Percentiles rank a stretch among this genome's conserved stretches.
These are phyloP conservation scores for Dysphania ambrosioides DNA, from an alignment of 148 eudicot species.

Conservation along the genomic window DNA sequence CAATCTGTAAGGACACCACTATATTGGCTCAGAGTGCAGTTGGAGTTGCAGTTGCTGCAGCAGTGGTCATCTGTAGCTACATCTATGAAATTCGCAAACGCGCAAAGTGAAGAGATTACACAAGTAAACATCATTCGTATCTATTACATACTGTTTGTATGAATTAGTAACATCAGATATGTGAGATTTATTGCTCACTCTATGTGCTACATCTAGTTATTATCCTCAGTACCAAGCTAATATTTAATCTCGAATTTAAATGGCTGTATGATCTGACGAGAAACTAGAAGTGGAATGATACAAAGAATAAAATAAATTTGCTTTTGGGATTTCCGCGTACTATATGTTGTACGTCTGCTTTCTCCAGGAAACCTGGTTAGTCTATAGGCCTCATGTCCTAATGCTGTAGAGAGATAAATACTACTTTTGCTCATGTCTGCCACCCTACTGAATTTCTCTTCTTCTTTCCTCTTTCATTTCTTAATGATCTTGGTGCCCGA, in stretches of 20 bases:
- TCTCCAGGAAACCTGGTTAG: not conserved
- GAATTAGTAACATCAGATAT: slow-evolving; percentile 1
- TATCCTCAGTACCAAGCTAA: slow-evolving; percentile 21
- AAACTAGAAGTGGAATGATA: not conserved
- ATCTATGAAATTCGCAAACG: slow-evolving; percentile 70
- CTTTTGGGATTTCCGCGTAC: not conserved
- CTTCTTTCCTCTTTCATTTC: no score
- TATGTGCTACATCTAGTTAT: slow-evolving; percentile 19
- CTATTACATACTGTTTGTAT: not conserved
- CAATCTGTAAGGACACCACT: slow-evolving; percentile 38
- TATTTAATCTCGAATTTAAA: slow-evolving; percentile 3
- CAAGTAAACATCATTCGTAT: slow-evolving; percentile 13
- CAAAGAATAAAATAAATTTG: slow-evolving; percentile 3
- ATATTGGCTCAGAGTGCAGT: slow-evolving; percentile 68
- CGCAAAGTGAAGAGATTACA: slow-evolving; percentile 32
- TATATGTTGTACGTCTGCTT: not conserved
- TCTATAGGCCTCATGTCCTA: not conserved
- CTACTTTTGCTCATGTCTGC: no score
- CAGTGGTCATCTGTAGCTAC: slow-evolving; percentile 78
- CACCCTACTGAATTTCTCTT: no score
- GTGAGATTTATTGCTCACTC: slow-evolving; percentile 2
- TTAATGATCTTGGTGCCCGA: no score
- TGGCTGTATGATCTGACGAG: slow-evolving; percentile 21
- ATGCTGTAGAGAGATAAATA: no score
- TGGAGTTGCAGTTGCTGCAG: slow-evolving; percentile 83